Evolutionary conservation across 2,329 filamentous ascomycete genomes (phyloP), one percentile per base, ranked within the genome.

Genomic region (Fusarium agapanthi): DNA sequence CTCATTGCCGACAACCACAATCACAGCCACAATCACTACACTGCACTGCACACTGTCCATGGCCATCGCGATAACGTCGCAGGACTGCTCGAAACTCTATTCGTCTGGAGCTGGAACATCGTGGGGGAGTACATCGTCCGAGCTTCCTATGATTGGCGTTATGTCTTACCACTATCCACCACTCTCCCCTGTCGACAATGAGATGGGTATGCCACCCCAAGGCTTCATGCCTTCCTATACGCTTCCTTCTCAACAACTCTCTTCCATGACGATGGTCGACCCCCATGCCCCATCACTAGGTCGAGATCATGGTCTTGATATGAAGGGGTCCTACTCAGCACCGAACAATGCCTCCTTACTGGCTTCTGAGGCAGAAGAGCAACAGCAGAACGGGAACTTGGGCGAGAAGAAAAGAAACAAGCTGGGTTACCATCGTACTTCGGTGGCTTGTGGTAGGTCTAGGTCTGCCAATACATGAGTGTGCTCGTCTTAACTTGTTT

Each of bases 361-460:
- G 77, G 81, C 77, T 69, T 77, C 79, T 60, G 79, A 80, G 41
- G 58, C 79, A 53, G 82, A 84, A 43, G 58, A 60, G 13, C 75
- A 79, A 28, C 77, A 78, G 28, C 72, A 78, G 41, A 65, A 82
- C 60, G 80, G 79, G 30, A 76, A 82, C 35, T 75, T 83, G n/a
- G 83, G 81, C 40, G 88, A 89, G 66, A 89, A 87, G 81, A 87
- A 85, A 68, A 90, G 95, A 79, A 98, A 97, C 82, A 98, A 97
- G 83, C 87, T 98, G 69, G 95, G 95, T 43, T 98, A 98, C 80
- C 95, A 98, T 84, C 90, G 95, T 79, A 97, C 95, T 40, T 97
- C 95, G 48, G 94, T 98, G 76, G 96, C 95, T 76, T 98, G 95
- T 85, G 93, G 95, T 98, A 88, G 89, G 95, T 90, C 41, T 24